phyloP scores from a whole-genome alignment of 2,329 filamentous ascomycete species.

The Colletotrichum endophyticum region DNA sequence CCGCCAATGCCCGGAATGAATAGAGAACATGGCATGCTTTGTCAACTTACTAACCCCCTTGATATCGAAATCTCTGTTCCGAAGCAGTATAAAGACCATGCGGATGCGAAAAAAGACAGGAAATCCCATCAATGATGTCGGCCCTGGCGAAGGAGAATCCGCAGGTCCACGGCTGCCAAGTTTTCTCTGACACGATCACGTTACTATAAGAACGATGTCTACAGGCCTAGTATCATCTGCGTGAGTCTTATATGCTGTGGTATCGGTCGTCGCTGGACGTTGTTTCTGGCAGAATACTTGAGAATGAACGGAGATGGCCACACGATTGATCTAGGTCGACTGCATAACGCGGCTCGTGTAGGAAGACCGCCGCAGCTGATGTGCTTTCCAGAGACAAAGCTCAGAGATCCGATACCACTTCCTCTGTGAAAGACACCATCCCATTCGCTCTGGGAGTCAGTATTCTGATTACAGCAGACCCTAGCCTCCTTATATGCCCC shows the following conservation, averaged over 20 bases:
- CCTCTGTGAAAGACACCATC: no score
- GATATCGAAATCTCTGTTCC: neutral
- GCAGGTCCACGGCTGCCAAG: neutral
- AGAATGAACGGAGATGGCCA: neutral
- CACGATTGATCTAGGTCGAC: neutral
- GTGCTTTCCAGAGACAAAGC: neutral
- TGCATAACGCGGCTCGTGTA: neutral
- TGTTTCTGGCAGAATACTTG: neutral
- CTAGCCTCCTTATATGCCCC: neutral
- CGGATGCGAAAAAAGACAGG: accelerated
- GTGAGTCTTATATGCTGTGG: accelerated
- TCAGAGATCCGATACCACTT: neutral
- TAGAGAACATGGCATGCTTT: accelerated
- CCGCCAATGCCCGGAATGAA: neutral
- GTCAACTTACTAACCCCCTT: neutral
- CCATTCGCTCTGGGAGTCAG: neutral
- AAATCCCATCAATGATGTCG: neutral
- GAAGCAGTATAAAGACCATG: neutral
- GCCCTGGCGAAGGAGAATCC: neutral
- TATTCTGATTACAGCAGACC: neutral
- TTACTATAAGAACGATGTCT: accelerated
- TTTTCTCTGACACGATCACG: neutral
- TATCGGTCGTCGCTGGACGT: neutral
- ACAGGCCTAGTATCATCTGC: accelerated
- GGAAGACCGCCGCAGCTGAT: neutral